A percentile compares a stretch with the other conserved stretches of the same genome.
These are phyloP conservation scores for Stereum hirsutum DNA, from an alignment of 1,284 basidiomycete species.

Conservation along the genomic window DNA sequence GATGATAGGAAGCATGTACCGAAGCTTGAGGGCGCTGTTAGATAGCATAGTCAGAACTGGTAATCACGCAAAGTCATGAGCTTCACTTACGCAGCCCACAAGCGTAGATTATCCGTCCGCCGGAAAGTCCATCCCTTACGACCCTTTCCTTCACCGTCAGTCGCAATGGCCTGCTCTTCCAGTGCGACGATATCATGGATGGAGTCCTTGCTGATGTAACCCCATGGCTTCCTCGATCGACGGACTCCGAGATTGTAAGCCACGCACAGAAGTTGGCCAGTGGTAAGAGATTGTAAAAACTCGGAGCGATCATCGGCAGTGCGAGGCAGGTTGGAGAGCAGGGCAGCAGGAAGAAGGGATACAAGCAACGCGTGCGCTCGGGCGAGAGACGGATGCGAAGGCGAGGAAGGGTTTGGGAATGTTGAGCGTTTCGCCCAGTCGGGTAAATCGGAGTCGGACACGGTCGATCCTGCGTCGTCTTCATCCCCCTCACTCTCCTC, in stretches of 20 bases:
- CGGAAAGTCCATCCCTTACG: slow-evolving; percentile 70
- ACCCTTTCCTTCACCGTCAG: slow-evolving; percentile 4
- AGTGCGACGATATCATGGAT: slow-evolving; percentile 73
- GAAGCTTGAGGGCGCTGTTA: slow-evolving; percentile 67
- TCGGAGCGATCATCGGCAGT: slow-evolving; percentile 22
- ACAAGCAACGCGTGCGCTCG: slow-evolving; percentile 53
- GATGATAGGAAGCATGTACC: slow-evolving; percentile 66
- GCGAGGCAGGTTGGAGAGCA: slow-evolving; percentile 34
- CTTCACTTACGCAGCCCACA: slow-evolving; percentile 70
- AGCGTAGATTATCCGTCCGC: slow-evolving; percentile 70
- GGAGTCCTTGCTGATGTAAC: slow-evolving; percentile 68
- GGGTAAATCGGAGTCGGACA: slow-evolving; percentile 62
- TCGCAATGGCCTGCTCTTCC: slow-evolving; percentile 21
- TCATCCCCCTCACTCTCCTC: slow-evolving; percentile 26
- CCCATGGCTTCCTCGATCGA: slow-evolving; percentile 78
- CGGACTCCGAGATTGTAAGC: slow-evolving; percentile 78
- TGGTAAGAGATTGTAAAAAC: slow-evolving; percentile 54
- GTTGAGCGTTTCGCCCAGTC: slow-evolving; percentile 58
- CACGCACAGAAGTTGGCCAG: slow-evolving; percentile 72
- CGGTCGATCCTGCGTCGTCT: too few species aligned
- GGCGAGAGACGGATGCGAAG: slow-evolving; percentile 42
- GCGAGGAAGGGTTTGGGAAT: too few species aligned
- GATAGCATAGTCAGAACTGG: neutral
- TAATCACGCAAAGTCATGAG: slow-evolving; percentile 2
- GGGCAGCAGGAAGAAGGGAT: slow-evolving; percentile 30